These are phyloP conservation scores for Mariannaea elegans DNA, from an alignment of 2,329 filamentous ascomycete species.

Conservation along the genomic window DNA sequence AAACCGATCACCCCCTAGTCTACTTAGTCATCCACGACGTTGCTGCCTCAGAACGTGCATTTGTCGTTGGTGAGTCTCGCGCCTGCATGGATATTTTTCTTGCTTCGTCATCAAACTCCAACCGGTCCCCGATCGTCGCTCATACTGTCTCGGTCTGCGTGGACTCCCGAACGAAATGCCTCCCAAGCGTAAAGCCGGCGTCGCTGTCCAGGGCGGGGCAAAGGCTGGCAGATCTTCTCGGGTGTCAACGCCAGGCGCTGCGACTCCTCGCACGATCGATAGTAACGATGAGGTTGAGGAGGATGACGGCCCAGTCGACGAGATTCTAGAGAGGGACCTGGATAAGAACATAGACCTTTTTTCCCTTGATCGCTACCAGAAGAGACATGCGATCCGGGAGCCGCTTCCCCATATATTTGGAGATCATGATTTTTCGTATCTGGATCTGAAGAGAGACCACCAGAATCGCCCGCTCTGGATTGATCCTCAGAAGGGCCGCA, in stretches of 20 bases:
- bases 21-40: constrained; percentile 22
- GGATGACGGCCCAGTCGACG: constrained; percentile 60
- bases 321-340: constrained; percentile 62
- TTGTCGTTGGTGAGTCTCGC: constrained; percentile 13
- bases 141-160: constrained; percentile 15
- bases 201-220: constrained; percentile 55
- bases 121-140: constrained; percentile 17
- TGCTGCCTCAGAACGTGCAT: constrained; percentile 14
- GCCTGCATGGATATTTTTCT: constrained; percentile 6
- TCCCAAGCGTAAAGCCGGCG: constrained; percentile 73
- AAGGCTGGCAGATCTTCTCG: constrained; percentile 67
- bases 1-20: neutral
- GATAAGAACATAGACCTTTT: constrained; percentile 69
- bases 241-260: constrained; percentile 68
- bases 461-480: constrained; percentile 93
- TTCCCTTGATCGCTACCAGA: constrained; percentile 61
- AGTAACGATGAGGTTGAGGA: constrained; percentile 61
- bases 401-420: constrained; percentile 58
- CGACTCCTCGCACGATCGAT: constrained; percentile 66
- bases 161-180: constrained; percentile 61
- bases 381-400: constrained; percentile 53
- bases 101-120: neutral
- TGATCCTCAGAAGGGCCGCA: constrained; percentile 83
- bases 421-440: constrained; percentile 78
- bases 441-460: constrained; percentile 87